phyloP scores from a whole-genome alignment of 2,329 filamentous ascomycete genomes.

The Fusarium sp. region DNA sequence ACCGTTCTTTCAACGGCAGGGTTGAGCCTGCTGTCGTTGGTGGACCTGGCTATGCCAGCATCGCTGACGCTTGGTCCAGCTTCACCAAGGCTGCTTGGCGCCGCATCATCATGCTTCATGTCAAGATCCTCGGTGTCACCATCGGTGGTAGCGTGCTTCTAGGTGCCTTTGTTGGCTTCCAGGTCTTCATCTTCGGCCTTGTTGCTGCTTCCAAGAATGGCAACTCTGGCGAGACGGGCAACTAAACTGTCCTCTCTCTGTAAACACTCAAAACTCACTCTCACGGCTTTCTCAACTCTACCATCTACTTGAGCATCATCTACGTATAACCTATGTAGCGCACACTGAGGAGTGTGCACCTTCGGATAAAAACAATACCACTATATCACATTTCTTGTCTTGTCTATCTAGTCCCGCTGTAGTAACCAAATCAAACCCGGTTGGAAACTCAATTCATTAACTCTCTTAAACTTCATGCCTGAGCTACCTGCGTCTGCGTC shows the following conservation, averaged over 20 bases:
- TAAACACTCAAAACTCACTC: neutral
- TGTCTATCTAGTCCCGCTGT: neutral
- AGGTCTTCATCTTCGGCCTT: slow-evolving; percentile 58
- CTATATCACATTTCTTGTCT: neutral
- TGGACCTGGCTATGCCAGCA: slow-evolving; percentile 75
- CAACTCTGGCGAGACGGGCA: slow-evolving; percentile 1
- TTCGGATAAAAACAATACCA: neutral
- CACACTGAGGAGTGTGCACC: neutral
- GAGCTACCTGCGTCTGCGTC: slow-evolving; percentile 35
- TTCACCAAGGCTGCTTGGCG: slow-evolving; percentile 79
- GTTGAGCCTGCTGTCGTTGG: slow-evolving; percentile 80
- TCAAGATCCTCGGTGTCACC: slow-evolving; percentile 73
- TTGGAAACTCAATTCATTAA: slow-evolving; percentile 37
- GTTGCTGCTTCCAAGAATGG: slow-evolving; percentile 2
- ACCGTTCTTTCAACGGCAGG: slow-evolving; percentile 84
- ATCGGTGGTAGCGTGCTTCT: slow-evolving; percentile 60
- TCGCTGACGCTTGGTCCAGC: slow-evolving; percentile 81
- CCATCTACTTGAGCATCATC: neutral
- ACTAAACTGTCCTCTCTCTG: slow-evolving; percentile 5
- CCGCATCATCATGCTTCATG: slow-evolving; percentile 78
- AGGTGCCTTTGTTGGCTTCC: slow-evolving; percentile 58
- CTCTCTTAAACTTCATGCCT: slow-evolving; percentile 40
- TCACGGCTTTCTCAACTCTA: neutral
- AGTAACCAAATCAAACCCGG: slow-evolving; percentile 15
- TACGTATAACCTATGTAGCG: neutral